These are phyloP conservation scores for Chenopodium berlandieri DNA, from an alignment of 148 eudicot genomes.

Conservation along the genomic window DNA sequence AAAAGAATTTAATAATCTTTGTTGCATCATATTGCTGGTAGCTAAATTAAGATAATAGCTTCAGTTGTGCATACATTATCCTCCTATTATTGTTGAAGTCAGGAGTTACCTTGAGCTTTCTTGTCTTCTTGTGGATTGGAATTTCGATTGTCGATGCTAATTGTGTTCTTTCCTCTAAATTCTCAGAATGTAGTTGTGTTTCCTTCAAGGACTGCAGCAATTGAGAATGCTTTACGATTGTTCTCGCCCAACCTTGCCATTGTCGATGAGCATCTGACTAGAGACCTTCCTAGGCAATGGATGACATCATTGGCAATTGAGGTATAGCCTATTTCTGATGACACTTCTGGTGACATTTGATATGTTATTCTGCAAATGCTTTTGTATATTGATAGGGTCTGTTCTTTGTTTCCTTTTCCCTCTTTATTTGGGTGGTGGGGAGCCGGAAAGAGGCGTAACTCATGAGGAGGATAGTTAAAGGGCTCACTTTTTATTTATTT, in stretches of 20 bases:
- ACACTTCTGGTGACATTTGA: constrained; percentile 1
- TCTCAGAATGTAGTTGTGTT: constrained; percentile 78
- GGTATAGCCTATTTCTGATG: constrained; percentile 44
- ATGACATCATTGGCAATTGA: constrained; percentile 74
- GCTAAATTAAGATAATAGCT: neutral
- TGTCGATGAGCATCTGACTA: constrained; percentile 83
- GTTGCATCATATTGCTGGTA: neutral
- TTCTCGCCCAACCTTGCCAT: constrained; percentile 93
- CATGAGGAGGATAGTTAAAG: neutral
- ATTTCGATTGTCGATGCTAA: constrained; percentile 15
- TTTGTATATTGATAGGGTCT: neutral
- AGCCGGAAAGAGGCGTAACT: no score
- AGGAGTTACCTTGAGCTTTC: neutral
- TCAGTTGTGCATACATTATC: neutral
- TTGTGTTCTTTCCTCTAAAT: constrained; percentile 13
- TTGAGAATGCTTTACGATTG: constrained; percentile 79
- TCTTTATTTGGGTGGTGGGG: neutral
- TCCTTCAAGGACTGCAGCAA: constrained; percentile 94
- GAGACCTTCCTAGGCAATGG: constrained; percentile 82
- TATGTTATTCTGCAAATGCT: neutral
- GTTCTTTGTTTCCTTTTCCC: neutral
- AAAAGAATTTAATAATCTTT: neutral
- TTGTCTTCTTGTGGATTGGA: neutral
- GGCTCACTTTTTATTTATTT: neutral
- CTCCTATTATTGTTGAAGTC: neutral